Conservation (phyloP, 2,329 filamentous ascomycete species). For the Pseudogymnoascus sp. region DNA sequence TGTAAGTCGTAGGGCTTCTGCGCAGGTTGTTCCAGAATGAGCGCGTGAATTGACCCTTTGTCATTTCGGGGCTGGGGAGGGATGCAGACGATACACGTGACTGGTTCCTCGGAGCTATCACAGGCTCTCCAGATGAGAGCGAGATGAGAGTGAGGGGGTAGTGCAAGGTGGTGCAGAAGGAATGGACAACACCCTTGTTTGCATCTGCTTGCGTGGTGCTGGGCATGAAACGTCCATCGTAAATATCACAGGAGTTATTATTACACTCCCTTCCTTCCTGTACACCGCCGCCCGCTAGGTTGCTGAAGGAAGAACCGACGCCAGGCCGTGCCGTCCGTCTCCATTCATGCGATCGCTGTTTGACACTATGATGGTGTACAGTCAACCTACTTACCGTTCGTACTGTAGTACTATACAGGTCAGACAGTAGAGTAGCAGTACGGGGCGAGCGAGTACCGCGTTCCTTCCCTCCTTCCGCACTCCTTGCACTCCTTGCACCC, state of each 20-base stretch:
- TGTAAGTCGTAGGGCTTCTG: background rate
- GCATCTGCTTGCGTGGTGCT: background rate
- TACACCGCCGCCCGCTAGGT: background rate
- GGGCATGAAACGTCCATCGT: background rate
- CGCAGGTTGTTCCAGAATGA: background rate
- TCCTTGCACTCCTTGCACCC: background rate
- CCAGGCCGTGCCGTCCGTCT: slow-evolving; percentile 1
- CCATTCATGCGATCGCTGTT: slow-evolving; percentile 1
- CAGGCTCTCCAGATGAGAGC: background rate
- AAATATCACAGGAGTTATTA: background rate
- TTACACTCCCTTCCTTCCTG: background rate
- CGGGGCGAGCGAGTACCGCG: background rate
- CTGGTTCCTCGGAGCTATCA: background rate
- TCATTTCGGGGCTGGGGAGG: slow-evolving; percentile 1
- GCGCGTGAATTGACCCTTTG: background rate
- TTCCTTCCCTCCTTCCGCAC: background rate
- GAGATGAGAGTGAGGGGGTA: no score
- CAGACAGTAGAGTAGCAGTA: background rate
- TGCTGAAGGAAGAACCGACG: slow-evolving; percentile 2
- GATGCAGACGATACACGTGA: background rate
- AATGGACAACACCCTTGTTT: slow-evolving; percentile 1
- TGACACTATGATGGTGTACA: slow-evolving; percentile 1
- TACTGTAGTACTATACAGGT: background rate
- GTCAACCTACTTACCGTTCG: background rate
- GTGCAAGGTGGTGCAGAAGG: background rate